These are phyloP conservation scores for Neopestalotiopsis sp. DNA, from an alignment of 2,329 filamentous ascomycete species.

Conservation along the genomic window DNA sequence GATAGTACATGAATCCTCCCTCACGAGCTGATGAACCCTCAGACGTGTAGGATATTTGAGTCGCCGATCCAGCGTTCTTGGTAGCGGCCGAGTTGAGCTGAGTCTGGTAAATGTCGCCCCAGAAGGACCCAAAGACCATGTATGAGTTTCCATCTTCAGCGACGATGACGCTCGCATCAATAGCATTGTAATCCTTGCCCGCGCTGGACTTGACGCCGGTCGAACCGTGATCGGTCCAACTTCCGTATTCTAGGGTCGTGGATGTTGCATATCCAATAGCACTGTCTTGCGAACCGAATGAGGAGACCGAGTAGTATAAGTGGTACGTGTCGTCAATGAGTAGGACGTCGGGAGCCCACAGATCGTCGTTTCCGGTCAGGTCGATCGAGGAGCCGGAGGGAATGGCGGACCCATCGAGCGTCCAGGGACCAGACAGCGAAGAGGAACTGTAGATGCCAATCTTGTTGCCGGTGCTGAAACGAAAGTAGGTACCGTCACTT, in stretches of 20 bases:
- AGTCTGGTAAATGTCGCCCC: conserved; percentile 67
- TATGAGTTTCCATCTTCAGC: conserved; percentile 46
- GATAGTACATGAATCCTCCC: conserved; percentile 59
- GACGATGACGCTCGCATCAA: conserved; percentile 60
- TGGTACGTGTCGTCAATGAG: conserved; percentile 62
- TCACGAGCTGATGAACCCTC: conserved; percentile 58
- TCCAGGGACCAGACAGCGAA: conserved; percentile 48
- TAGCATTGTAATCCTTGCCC: conserved; percentile 59
- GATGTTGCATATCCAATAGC: conserved; percentile 62
- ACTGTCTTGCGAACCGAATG: conserved; percentile 64
- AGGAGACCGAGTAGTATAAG: conserved; percentile 68
- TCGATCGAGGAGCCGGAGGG: conserved; percentile 44
- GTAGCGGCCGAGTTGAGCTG: conserved; percentile 45
- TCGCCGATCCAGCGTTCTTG: conserved; percentile 34
- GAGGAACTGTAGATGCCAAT: conserved; percentile 44
- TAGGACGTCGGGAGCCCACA: conserved; percentile 66
- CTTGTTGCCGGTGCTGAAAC: conserved; percentile 46
- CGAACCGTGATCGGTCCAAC: conserved; percentile 64
- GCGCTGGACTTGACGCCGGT: conserved; percentile 53
- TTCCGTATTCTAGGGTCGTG: conserved; percentile 53
- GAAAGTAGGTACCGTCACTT: conserved; percentile 47
- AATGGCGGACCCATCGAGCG: conserved; percentile 43
- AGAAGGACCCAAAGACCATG: conserved; percentile 72
- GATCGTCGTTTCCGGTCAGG: conserved; percentile 43
- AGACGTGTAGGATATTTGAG: conserved; percentile 59